These are phyloP conservation scores for Cyanidium caldarium DNA, from an alignment of 23 red algal genomes.

Conservation along the genomic window DNA sequence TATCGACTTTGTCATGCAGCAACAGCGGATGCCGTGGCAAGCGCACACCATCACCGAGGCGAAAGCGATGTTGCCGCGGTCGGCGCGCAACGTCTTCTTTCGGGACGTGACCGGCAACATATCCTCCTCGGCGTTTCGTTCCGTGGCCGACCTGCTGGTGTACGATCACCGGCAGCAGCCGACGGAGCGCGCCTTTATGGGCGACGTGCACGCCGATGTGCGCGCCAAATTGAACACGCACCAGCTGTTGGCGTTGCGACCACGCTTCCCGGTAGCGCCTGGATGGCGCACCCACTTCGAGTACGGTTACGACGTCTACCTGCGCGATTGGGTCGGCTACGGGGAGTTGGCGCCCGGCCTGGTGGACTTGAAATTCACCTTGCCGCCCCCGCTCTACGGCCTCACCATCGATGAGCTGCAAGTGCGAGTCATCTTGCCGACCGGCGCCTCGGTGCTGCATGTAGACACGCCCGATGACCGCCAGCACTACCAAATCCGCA, in stretches of 20 bases:
- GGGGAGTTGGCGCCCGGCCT: not conserved
- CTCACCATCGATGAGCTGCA: constrained; percentile 1
- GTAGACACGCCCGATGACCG: not conserved
- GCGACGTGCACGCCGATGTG: not conserved
- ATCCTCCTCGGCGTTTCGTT: not conserved
- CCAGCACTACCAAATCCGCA: not conserved
- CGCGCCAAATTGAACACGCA: not conserved
- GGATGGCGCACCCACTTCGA: not conserved
- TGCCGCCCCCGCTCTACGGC: not conserved
- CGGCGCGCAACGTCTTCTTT: not conserved
- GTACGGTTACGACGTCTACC: not conserved
- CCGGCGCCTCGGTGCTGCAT: not conserved
- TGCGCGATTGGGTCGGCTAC: not conserved
- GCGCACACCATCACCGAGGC: not conserved
- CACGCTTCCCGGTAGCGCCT: not conserved
- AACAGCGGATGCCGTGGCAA: not conserved
- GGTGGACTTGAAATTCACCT: not conserved
- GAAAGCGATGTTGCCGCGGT: not conserved
- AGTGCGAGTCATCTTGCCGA: not conserved
- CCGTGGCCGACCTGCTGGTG: not conserved
- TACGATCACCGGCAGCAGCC: not conserved
- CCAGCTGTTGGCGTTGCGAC: not conserved
- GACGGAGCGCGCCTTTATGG: not conserved
- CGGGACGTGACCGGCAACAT: constrained; percentile 5
- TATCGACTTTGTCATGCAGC: not conserved